Conservation (phyloP, 2,329 filamentous ascomycete genomes). For the Ceratocystis diversiconidia region DNA sequence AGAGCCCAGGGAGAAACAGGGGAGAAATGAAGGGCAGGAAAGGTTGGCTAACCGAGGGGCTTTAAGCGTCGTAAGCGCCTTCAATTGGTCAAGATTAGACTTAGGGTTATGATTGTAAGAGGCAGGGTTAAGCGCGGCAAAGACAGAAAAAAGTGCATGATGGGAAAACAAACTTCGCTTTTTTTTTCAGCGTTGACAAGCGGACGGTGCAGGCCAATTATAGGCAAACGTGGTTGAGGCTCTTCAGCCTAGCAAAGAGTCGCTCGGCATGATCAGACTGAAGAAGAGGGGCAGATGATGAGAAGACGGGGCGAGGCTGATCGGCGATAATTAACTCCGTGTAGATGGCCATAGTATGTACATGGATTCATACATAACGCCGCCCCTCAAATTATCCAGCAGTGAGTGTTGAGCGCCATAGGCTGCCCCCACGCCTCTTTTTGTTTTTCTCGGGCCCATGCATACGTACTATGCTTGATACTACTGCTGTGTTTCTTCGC, state of each 20-base stretch:
- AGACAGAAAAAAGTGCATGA: not conserved
- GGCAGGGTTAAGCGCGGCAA: not conserved
- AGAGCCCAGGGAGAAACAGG: no score
- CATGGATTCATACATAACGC: not conserved
- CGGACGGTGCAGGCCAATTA: not conserved
- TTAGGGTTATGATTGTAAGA: not conserved
- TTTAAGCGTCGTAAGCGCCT: not conserved
- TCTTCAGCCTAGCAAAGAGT: not conserved
- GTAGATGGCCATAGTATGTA: not conserved
- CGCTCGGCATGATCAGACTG: not conserved
- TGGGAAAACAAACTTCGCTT: not conserved
- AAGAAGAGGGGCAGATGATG: not conserved
- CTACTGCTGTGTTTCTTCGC: not conserved
- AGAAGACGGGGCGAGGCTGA: not conserved
- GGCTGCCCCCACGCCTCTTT: not conserved
- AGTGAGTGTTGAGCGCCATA: not conserved
- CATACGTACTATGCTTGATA: not conserved
- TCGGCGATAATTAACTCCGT: not conserved
- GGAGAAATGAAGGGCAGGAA: not conserved
- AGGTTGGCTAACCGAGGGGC: no score
- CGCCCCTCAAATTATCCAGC: not conserved
- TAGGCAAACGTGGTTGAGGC: not conserved
- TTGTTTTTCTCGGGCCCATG: not conserved
- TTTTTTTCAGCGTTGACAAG: not conserved
- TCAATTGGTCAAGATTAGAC: not conserved